Evolutionary conservation across 306 rosid species (phyloP).

Genomic region (Dalbergia cultrata): DNA sequence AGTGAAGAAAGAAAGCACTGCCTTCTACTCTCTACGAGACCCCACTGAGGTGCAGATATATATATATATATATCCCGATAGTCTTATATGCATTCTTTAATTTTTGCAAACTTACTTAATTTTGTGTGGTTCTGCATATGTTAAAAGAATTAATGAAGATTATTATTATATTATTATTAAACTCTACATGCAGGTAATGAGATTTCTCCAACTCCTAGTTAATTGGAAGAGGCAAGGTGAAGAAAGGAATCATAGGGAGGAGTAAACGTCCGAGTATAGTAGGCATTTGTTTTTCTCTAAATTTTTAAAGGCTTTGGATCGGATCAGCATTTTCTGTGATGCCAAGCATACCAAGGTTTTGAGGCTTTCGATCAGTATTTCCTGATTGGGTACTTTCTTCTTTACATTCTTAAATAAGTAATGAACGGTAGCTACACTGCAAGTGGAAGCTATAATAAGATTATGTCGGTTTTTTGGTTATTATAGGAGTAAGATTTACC

Average conservation of each 20-base stretch:
- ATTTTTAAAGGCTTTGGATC: neutral
- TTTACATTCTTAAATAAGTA: neutral
- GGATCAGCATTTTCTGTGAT: too few relatives aligned
- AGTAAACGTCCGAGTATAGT: slow-evolving; percentile 5
- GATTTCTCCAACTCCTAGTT: slow-evolving; percentile 78
- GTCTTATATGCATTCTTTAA: too few relatives aligned
- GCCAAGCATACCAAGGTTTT: neutral
- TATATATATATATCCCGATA: neutral
- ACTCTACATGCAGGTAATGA: slow-evolving; percentile 73
- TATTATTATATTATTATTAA: neutral
- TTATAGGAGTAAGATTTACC: too few relatives aligned
- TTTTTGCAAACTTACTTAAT: neutral
- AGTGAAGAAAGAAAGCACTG: slow-evolving; percentile 78
- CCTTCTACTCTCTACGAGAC: slow-evolving; percentile 81
- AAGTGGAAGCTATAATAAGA: neutral
- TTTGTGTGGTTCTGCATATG: neutral
- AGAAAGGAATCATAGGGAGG: slow-evolving; percentile 42
- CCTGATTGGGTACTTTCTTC: neutral
- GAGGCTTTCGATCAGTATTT: neutral
- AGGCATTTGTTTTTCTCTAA: slow-evolving; percentile 21
- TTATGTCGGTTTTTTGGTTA: neutral
- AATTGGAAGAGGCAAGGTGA: slow-evolving; percentile 63
- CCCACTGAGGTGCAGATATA: slow-evolving; percentile 67
- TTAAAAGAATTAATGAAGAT: neutral
- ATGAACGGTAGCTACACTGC: neutral